Conservation (phyloP, 352 stramenopile species). For the Phytopythium chamaehyphon region DNA sequence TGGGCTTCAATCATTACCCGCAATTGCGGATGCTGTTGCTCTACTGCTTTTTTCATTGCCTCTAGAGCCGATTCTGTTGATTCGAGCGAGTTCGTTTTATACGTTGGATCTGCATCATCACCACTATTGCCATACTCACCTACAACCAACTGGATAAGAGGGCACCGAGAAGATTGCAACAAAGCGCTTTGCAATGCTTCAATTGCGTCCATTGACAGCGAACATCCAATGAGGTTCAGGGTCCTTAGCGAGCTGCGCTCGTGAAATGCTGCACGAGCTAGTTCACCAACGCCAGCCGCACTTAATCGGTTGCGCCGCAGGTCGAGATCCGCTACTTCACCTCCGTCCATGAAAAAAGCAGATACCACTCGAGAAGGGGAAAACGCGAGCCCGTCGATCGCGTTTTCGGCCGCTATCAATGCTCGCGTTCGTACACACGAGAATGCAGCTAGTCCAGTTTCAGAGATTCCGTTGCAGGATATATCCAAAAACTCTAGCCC, state of each 20-base stretch:
- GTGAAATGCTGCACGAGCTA: conserved; percentile 27
- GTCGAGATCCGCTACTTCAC: conserved; percentile 22
- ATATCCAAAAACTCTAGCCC: conserved; percentile 40
- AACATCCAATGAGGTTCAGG: conserved; percentile 32
- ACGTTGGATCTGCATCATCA: neutral
- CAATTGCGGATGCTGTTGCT: neutral
- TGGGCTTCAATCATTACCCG: neutral
- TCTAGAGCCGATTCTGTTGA: neutral
- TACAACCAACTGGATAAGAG: neutral
- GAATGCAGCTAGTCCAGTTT: conserved; percentile 25
- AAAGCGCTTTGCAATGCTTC: conserved; percentile 19
- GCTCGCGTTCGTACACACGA: conserved; percentile 13
- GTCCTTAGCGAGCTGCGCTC: conserved; percentile 16
- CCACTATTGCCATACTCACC: neutral
- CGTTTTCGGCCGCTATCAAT: conserved; percentile 27
- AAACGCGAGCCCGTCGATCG: conserved; percentile 24
- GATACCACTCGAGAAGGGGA: neutral
- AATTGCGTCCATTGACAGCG: conserved; percentile 15
- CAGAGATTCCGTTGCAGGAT: conserved; percentile 41
- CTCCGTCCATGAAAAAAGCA: conserved; percentile 19
- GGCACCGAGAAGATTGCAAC: conserved; percentile 7
- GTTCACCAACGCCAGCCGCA: conserved; percentile 28
- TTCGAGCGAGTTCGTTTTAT: neutral
- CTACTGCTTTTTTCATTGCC: neutral
- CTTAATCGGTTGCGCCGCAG: conserved; percentile 31